Evolutionary conservation across 2,329 filamentous ascomycete genomes (phyloP).

Genomic region (Rasamsonia emersonii): DNA sequence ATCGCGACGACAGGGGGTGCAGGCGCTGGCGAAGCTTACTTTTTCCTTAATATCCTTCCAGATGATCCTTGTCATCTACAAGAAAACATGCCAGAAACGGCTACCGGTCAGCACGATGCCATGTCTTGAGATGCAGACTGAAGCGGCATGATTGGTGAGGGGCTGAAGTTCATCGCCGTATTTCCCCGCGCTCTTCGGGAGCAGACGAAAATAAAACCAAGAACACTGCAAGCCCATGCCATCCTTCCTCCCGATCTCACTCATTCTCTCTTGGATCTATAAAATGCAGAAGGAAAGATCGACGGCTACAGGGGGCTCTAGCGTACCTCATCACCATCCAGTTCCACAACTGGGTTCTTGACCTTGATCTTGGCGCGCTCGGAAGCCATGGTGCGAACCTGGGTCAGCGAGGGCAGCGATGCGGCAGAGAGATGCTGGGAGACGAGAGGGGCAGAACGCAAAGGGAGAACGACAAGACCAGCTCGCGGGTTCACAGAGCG

Average conservation of each 20-base stretch:
- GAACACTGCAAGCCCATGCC: slow-evolving; percentile 7
- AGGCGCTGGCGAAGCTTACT: slow-evolving; percentile 37
- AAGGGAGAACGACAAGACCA: slow-evolving; percentile 18
- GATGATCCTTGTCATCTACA: slow-evolving; percentile 93
- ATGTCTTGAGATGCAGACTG: slow-evolving; percentile 5
- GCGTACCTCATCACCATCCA: slow-evolving; percentile 67
- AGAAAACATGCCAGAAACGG: slow-evolving; percentile 3
- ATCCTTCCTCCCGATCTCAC: slow-evolving; percentile 3
- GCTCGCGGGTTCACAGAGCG: no score
- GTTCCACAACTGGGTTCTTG: slow-evolving; percentile 96
- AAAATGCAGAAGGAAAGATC: slow-evolving; percentile 4
- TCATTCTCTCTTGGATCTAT: slow-evolving; percentile 9
- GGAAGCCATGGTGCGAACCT: slow-evolving; percentile 39
- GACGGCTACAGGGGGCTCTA: slow-evolving; percentile 2
- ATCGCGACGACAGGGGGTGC: no score
- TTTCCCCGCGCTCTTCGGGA: slow-evolving; percentile 22
- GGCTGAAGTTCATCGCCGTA: slow-evolving; percentile 15
- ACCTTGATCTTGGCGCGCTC: slow-evolving; percentile 85
- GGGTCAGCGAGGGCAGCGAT: slow-evolving; percentile 18
- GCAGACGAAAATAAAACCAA: slow-evolving; percentile 18
- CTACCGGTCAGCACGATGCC: slow-evolving; percentile 12
- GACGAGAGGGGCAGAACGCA: slow-evolving; percentile 15
- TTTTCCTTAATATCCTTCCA: slow-evolving; percentile 99
- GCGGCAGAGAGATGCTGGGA: slow-evolving; percentile 16
- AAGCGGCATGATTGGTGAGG: slow-evolving; percentile 16